Base-by-base conservation (phyloP, 2,329 filamentous ascomycete species). In the Metarhizium sp. region DNA sequence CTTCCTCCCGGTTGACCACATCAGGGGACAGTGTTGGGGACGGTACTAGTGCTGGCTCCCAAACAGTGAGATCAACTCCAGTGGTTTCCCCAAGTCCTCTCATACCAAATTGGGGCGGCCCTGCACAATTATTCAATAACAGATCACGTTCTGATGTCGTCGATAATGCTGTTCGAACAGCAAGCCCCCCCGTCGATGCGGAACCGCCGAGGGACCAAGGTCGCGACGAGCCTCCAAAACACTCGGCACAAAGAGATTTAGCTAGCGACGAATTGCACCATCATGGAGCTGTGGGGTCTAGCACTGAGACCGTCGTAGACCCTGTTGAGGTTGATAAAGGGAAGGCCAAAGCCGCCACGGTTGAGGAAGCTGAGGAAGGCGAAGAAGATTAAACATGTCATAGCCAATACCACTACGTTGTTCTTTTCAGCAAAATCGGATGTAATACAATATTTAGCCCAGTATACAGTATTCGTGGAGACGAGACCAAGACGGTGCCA, bases 61-160 rank as follows among this genome's bases (percentile, higher is more conserved):
- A 55, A 52, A 20, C 52, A 54, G 25, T 52, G 59, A 20, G 69
- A 10, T 55, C 65, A 2, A 61, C 66, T 6, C 58, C 66, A 4
- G 74, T 80, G 16, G 73, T 77, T 14, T 73, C 77, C 4, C 77
- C 78, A 2, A 77, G 73, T 25, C 76, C 77, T 16, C 63, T 76
- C 25, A 63, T 73, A 56, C 78, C 78, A 5, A 75, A 73, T 55
- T 81, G 79, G 78, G 76, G 76, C 50, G 75, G 76, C 14, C 66
- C 75, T 2, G 71, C 75, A 16, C 78, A 79, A 61, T 66, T 80
- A 0, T 79, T 79, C 55, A 66, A 67, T 16, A 68, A 64, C 50
- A 67, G 67, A 18, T 55, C 63, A 43, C 63, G 64, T 30, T 46
- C 67, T 50, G 62, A 64, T 20, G 51, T 61, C 18, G 48, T 51